Evolutionary conservation across 441 rosid species (phyloP).

Genomic region (Rhodomyrtus psidioides): DNA sequence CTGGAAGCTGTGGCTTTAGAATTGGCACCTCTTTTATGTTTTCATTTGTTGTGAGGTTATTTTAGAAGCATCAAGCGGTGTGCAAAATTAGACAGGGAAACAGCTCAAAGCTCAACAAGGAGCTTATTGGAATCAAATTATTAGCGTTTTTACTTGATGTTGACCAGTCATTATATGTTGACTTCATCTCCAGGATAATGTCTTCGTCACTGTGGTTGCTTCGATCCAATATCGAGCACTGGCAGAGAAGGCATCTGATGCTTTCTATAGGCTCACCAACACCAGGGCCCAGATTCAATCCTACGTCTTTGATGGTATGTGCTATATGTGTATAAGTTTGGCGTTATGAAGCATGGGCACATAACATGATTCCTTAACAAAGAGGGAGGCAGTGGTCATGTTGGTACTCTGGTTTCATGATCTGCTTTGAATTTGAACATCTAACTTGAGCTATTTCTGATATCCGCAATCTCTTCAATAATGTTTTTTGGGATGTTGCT

Average conservation of each 20-base stretch:
- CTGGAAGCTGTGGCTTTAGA: background rate
- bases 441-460: background rate
- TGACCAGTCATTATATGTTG: background rate
- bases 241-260: conserved; percentile 53
- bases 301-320: conserved; percentile 63
- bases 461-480: background rate
- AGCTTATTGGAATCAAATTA: background rate
- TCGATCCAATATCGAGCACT: conserved; percentile 59
- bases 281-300: conserved; percentile 55
- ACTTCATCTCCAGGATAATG: conserved; percentile 40
- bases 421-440: background rate
- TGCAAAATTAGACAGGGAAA: background rate
- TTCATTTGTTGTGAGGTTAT: background rate
- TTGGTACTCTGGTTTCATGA: background rate
- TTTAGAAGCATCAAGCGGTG: background rate
- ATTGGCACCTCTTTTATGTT: background rate
- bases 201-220: conserved; percentile 65
- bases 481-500: background rate
- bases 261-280: conserved; percentile 59
- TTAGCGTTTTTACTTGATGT: background rate
- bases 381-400: background rate
- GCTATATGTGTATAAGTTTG: background rate
- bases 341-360: background rate
- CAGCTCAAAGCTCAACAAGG: background rate
- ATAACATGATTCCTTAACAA: background rate